Evolutionary conservation across 148 eudicot genomes (phyloP), one percentile per base, ranked within the genome.

Genomic region (Heliosperma pusillum): DNA sequence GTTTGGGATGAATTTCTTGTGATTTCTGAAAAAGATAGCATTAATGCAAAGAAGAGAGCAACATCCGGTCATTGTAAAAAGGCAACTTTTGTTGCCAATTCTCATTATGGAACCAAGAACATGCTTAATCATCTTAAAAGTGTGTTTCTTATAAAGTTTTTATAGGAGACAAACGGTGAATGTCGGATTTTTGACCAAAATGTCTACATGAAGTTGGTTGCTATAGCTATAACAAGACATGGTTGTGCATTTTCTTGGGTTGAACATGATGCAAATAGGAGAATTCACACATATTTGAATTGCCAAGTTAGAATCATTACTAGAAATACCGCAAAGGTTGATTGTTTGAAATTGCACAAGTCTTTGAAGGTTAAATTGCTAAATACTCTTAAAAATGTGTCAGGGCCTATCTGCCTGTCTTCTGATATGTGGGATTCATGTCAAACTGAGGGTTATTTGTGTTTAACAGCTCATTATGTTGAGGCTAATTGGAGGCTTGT

Each of bases 371-470:
- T 3, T 11, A 4, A 71, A 25, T 55, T 71, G 13, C 15, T 47
- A 36, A 19, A 53, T 4, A 50, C 62, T 71, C 62, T 71, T 71
- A 24, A 15, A 25, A 71, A 42, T 24, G 62, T 71, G 67, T 50
- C 78, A 57, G 53, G 70, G 45, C 50, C 55, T 56, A 70, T 80
- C 12, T 74, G 22, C 11, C 62, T 74, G 22, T 75, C 82, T 57
- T 74, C 69, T 44, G 74, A 71, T 65, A 26, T 36, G 20, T 75
- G 83, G 83, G 70, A 76, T 3, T 64, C 83, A 1, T 70, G 57
- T 22, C 67, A 60, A 33, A 70, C 47, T 27, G 68, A 76, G 10
- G 76, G 76, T 78, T n/a, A n/a, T n/a, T n/a, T n/a, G n/a, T n/a
- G n/a, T n/a, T n/a, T n/a, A 1, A 78, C 76, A 1, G n/a, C 72